These are phyloP conservation scores for Cicer bijugum DNA, from an alignment of 306 rosid species.

Conservation along the genomic window DNA sequence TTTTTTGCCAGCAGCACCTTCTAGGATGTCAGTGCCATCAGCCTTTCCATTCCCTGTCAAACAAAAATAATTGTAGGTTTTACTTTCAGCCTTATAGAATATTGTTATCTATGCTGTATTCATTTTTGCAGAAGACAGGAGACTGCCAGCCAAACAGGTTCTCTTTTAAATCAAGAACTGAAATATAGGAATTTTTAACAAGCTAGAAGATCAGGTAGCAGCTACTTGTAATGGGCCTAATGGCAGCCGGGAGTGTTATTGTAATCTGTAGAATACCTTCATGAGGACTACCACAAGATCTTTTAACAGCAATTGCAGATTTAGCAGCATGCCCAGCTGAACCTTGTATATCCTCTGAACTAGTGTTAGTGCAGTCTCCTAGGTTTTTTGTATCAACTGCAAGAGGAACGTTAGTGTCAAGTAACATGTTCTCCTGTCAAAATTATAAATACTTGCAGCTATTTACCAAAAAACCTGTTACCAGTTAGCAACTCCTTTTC, in stretches of 20 bases:
- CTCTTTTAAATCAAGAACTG: conserved; percentile 16
- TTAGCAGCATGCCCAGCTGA: conserved; percentile 50
- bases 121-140: conserved; percentile 27
- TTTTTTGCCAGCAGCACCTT: conserved; percentile 55
- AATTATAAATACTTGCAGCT: conserved; percentile 24
- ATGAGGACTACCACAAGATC: conserved; percentile 63
- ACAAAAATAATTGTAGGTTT: conserved; percentile 37
- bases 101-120: conserved; percentile 19
- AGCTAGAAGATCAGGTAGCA: conserved; percentile 23
- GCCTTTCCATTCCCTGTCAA: conserved; percentile 56
- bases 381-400: conserved; percentile 61
- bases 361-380: conserved; percentile 42
- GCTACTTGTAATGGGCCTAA: conserved; percentile 24
- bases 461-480: conserved; percentile 43
- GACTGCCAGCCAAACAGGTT: conserved; percentile 19
- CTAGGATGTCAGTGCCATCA: conserved; percentile 41
- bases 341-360: conserved; percentile 45
- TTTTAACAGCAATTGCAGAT: conserved; percentile 66
- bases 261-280: conserved; percentile 57
- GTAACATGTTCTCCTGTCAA: conserved; percentile 26
- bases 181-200: conserved; percentile 24
- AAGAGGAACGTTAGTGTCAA: conserved; percentile 47
- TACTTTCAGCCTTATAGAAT: conserved; percentile 25
- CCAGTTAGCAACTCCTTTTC: conserved; percentile 54
- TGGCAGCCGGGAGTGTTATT: conserved; percentile 28